Evolutionary conservation across 2,329 filamentous ascomycete genomes (phyloP).

Genomic region (Penicillium sp.): DNA sequence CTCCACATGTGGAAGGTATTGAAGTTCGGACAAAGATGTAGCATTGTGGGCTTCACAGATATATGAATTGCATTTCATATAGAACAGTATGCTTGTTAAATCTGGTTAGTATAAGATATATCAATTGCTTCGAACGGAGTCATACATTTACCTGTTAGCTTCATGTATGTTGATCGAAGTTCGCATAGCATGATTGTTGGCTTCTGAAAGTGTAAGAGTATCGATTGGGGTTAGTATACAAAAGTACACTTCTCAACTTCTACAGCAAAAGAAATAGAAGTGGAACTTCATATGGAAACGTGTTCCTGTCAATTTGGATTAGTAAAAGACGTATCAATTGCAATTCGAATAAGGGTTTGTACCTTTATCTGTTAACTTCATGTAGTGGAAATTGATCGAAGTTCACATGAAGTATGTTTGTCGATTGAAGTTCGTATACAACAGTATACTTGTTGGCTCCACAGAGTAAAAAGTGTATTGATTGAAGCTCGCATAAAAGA

Average conservation of each 20-base stretch:
- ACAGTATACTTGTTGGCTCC: background rate
- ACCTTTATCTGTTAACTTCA: background rate
- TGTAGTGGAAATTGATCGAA: background rate
- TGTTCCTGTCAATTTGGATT: background rate
- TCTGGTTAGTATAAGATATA: background rate
- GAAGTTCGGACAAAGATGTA: background rate
- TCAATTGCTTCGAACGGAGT: background rate
- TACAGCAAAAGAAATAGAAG: background rate
- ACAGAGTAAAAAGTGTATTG: background rate
- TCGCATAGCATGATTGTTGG: background rate
- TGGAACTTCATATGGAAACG: background rate
- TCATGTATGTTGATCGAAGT: background rate
- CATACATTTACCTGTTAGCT: background rate
- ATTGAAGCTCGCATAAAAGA: background rate
- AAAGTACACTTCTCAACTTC: background rate
- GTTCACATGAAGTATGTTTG: background rate
- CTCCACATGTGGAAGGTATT: background rate
- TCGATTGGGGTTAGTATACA: background rate
- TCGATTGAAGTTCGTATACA: background rate
- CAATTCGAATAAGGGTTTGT: background rate
- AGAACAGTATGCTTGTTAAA: background rate
- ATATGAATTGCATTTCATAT: background rate
- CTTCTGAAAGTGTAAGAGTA: background rate
- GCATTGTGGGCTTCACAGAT: background rate
- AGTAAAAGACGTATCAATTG: background rate